These are phyloP conservation scores for Kodamaea hsintzibuensis DNA, from an alignment of 805 yeast genomes.

Conservation along the genomic window DNA sequence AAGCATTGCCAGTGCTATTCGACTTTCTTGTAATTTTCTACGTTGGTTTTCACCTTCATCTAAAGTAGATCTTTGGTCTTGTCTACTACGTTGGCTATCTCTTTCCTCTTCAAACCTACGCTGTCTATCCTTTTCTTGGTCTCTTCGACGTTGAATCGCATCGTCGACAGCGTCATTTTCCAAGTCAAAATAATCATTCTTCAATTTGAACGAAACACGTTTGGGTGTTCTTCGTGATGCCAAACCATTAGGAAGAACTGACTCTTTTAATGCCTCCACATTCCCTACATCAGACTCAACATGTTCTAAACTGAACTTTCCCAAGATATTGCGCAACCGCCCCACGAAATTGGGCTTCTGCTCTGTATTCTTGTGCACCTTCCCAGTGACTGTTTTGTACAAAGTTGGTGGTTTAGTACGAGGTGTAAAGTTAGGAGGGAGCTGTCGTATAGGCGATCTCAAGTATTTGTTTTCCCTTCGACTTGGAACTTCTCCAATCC, in stretches of 20 bases:
- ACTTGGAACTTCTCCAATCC: background rate
- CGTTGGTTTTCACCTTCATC: background rate
- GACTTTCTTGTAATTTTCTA: background rate
- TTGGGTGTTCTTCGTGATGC: slow-evolving; percentile 10
- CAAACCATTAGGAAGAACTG: slow-evolving; percentile 11
- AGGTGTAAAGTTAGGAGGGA: slow-evolving; percentile 2
- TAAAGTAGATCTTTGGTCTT: too few species aligned
- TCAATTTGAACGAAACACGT: slow-evolving; percentile 16
- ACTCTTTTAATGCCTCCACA: slow-evolving; percentile 16
- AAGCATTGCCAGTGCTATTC: background rate
- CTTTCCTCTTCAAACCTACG: background rate
- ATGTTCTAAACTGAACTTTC: slow-evolving; percentile 14
- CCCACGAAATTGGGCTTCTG: slow-evolving; percentile 8
- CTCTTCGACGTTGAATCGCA: slow-evolving; percentile 8
- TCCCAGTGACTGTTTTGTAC: background rate
- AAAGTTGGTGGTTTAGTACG: background rate
- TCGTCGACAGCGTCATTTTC: slow-evolving; percentile 18
- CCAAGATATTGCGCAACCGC: slow-evolving; percentile 16
- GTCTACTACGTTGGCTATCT: background rate
- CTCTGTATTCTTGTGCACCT: slow-evolving; percentile 3
- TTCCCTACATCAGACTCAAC: slow-evolving; percentile 16
- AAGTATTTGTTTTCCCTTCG: slow-evolving; percentile 7
- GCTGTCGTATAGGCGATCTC: slow-evolving; percentile 8
- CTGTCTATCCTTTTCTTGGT: background rate
- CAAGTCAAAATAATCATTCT: slow-evolving; percentile 7